Percentiles rank a stretch among this genome's conserved stretches.
phyloP scores from a whole-genome alignment of 169 alveolate genomes.

The Plasmodium gallinaceum region DNA sequence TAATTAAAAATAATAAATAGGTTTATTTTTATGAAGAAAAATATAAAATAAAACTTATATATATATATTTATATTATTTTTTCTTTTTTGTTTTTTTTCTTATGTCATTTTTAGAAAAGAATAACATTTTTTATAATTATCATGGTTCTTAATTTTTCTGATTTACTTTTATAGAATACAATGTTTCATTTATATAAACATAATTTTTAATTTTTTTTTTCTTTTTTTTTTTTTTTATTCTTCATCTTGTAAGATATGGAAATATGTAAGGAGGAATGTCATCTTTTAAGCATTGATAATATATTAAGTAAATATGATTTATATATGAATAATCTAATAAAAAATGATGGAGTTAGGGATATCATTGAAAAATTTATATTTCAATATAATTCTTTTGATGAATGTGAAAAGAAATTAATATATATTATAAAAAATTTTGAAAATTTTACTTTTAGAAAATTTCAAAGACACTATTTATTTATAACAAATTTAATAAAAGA shows the following conservation, averaged over 20 bases:
- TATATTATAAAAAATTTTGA: conserved; percentile 31
- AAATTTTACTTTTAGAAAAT: conserved; percentile 20
- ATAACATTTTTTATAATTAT: no score
- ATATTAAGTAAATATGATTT: conserved; percentile 27
- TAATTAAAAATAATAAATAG: no score
- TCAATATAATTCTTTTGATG: conserved; percentile 60
- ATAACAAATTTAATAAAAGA: conserved; percentile 57
- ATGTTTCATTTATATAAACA: background rate
- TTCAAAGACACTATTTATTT: conserved; percentile 39
- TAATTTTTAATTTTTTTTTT: no score
- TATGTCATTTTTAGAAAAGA: background rate
- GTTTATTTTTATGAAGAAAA: no score
- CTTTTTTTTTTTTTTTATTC: conserved; percentile 5
- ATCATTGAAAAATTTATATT: conserved; percentile 34
- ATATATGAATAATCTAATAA: conserved; percentile 8
- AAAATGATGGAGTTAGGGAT: conserved; percentile 26
- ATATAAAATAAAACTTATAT: no score
- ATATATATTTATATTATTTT: background rate
- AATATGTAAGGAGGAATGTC: conserved; percentile 8
- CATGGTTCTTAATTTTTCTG: background rate
- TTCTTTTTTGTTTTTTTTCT: conserved; percentile 1
- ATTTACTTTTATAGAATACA: background rate
- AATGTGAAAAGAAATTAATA: conserved; percentile 44
- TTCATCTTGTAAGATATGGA: conserved; percentile 30
- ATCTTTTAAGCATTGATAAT: conserved; percentile 25